Base-by-base conservation (phyloP, 371 early-diverging fungal species). In the Mucor sp. region DNA sequence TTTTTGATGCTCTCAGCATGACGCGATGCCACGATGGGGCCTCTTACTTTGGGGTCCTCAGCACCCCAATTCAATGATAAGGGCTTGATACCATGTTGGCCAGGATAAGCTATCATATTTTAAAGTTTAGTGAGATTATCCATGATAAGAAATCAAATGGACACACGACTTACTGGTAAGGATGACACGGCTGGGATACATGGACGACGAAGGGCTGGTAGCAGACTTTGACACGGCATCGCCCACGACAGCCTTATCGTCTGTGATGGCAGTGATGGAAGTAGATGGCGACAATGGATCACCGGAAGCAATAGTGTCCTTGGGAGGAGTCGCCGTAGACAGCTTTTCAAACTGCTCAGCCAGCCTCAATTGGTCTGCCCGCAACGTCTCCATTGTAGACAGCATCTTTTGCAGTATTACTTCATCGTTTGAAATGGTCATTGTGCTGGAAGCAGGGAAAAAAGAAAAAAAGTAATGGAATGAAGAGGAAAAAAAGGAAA, bases 1-100 rank as follows among this genome's bases (percentile, higher is more conserved):
- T 91, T 78, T 65, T 91, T 91, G 57, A 97, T 86, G 14, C 92
- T 90, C 62, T 82, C 82, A 12, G 92, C 87, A 69, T 90, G 89
- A 28, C 96, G 90, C 28, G 96, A 95, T 4, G 91, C 94, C 41
- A 97, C 83, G 44, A 97, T 84, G 21, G 97, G 97, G 1, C 97
- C 97, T 66, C 97, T 92, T 65, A 74, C 76, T 44, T 80, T 77
- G 6, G 96, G 86, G 33, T 91, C 86, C 21, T 84, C 19, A 32
- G 90, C 90, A 28, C 96, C 97, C 97, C 97, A 97, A 61, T 76
- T 76, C 63, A 97, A 74, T 7, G 92, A 81, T 43, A 94, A 83
- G 7, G 97, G 97, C 21, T 91, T 87, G 62, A 97, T 89, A 56
- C 95, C 95, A 47, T 89, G 89, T 71, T 95, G 94, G 48, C 89